Base-by-base conservation (phyloP, 768 basidiomycete species). In the Kwoniella shandongensis region DNA sequence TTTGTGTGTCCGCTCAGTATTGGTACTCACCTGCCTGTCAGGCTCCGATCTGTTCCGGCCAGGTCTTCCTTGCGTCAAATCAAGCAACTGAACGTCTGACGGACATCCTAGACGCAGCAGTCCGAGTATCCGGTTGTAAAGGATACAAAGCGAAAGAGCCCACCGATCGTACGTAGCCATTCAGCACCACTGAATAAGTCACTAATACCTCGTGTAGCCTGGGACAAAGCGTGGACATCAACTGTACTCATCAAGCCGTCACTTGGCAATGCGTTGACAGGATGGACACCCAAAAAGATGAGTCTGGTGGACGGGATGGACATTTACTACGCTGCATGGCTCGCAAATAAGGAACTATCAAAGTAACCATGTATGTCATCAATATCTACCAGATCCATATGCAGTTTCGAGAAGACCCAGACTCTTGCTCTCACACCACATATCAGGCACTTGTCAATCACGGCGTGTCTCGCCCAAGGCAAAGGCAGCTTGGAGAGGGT, bases 251-350 rank as follows among this genome's bases (percentile, higher is more conserved):
- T 80, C 4, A 66, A 64, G 41, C 67, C 70, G 1, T 35, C 44
- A n/a, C 36, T 67, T 0, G 81, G 77, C 1, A 72, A 80, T 13
- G 71, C 79, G 0, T 63, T 82, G 41, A 70, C 80, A 1, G 81
- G 79, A 1, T 82, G 82, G 81, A 60, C 63, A 11, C 79, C 80
- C 1, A 75, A 70, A 51, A 81, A 80, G 65, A 63, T 75, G 35
- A 76, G 79, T 1, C 48, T 82, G 13, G 70, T 79, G 3, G 81
- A 83, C 56, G 79, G 80, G 3, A 62, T 83, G 29, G 75, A 78
- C 18, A 67, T 75, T 10, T 82, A 81, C 60, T 81, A 63, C 61
- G 45, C 54, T 2, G 51, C 63, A 5, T 66, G 41, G 35, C 18
- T 63, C 25, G 67, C 62, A 4, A 41, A 30, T 36, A 47, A 55